These are phyloP conservation scores for Arthrobotrys megalospora DNA, from an alignment of 2,329 filamentous ascomycete genomes.

Conservation along the genomic window DNA sequence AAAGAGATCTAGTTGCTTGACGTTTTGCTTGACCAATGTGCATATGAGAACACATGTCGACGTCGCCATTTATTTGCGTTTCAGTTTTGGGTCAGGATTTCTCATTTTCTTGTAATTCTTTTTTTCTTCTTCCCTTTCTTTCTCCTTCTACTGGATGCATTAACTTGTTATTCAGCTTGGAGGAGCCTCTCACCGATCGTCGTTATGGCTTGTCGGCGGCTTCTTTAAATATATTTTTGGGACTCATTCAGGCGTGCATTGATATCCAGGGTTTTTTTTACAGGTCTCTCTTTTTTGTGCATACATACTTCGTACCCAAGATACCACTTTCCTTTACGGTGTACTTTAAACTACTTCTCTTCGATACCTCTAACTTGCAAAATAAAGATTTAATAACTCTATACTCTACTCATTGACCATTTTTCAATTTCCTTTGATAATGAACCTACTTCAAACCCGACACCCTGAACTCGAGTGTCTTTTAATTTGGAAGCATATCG, in stretches of 20 bases:
- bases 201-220: conserved; percentile 1
- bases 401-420: not conserved
- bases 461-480: no score
- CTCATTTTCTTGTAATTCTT: conserved; percentile 25
- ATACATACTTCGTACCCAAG: conserved; percentile 44
- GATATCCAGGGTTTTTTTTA: conserved; percentile 42
- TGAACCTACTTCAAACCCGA: no score
- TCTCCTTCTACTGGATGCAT: conserved; percentile 18
- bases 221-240: conserved; percentile 28
- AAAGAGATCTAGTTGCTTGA: not conserved
- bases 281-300: conserved; percentile 40
- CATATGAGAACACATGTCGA: conserved; percentile 22
- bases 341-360: conserved; percentile 22
- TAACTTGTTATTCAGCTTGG: conserved; percentile 5
- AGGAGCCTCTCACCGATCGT: not conserved
- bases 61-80: conserved; percentile 4
- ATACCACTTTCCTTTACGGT: conserved; percentile 45
- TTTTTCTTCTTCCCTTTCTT: conserved; percentile 3
- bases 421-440: not conserved
- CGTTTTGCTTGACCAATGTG: conserved; percentile 20
- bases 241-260: conserved; percentile 39
- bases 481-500: no score
- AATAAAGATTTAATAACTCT: conserved; percentile 11
- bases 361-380: conserved; percentile 11
- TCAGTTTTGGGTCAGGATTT: conserved; percentile 37